Conservation (phyloP, 768 basidiomycete species). For the Boletus pseudo-olivaceus region DNA sequence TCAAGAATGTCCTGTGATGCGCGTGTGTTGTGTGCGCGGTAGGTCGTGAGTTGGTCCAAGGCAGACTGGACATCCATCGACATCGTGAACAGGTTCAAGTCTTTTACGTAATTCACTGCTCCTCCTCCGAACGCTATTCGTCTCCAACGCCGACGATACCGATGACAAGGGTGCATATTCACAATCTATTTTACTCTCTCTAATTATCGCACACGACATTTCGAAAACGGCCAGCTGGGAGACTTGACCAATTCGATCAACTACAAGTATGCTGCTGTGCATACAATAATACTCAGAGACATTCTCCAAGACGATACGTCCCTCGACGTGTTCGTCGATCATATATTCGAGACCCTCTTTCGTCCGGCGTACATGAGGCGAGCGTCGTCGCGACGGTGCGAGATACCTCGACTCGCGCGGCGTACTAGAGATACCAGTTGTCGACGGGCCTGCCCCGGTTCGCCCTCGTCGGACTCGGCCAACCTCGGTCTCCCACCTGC, state of each 20-base stretch:
- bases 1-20: conserved; percentile 60
- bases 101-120: background rate
- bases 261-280: background rate
- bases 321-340: conserved; percentile 45
- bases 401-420: conserved; percentile 43
- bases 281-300: background rate
- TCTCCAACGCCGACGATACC: background rate
- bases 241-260: background rate
- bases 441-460: conserved; percentile 20
- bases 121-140: too few species aligned
- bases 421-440: conserved; percentile 20
- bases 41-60: conserved; percentile 51
- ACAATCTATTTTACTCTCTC: background rate
- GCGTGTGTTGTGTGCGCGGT: conserved; percentile 46
- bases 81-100: conserved; percentile 29
- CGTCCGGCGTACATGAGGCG: conserved; percentile 33
- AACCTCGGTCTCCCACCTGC: conserved; percentile 82
- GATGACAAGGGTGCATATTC: background rate
- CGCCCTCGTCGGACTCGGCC: conserved; percentile 37
- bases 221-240: background rate
- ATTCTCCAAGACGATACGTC: conserved; percentile 29
- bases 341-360: conserved; percentile 39
- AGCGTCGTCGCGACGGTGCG: conserved; percentile 44
- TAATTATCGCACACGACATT: background rate
- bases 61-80: conserved; percentile 49